Conservation (phyloP, 1,139 yeast species). For the Suhomyces bolitotheri region DNA sequence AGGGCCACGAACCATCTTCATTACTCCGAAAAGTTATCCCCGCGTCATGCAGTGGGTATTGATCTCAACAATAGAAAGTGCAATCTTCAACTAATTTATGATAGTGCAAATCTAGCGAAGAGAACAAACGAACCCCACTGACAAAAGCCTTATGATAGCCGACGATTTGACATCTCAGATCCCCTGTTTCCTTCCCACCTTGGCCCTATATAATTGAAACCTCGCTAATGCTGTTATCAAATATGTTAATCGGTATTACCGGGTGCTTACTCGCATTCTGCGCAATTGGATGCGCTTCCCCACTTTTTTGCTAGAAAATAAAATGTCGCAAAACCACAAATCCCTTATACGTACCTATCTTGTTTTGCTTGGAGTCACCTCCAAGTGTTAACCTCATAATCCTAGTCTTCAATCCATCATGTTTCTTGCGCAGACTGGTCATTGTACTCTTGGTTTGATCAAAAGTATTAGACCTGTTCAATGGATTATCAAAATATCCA, state of each 20-base stretch:
- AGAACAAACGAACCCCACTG: too few species aligned
- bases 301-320: slow-evolving; percentile 9
- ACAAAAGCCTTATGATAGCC: too few species aligned
- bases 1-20: slow-evolving; percentile 1
- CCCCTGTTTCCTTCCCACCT: too few species aligned
- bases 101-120: too few species aligned
- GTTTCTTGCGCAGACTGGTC: slow-evolving; percentile 24
- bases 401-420: slow-evolving; percentile 22
- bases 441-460: slow-evolving; percentile 44
- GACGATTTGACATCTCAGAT: too few species aligned
- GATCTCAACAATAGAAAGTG: slow-evolving; percentile 8
- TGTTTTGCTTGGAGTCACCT: slow-evolving; percentile 6
- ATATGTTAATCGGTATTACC: too few species aligned
- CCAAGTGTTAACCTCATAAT: slow-evolving; percentile 15
- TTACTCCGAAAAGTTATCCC: slow-evolving; percentile 1
- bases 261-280: background rate
- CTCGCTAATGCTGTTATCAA: too few species aligned
- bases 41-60: slow-evolving; percentile 7
- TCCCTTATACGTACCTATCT: slow-evolving; percentile 40
- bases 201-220: too few species aligned
- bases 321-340: slow-evolving; percentile 8
- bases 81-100: too few species aligned
- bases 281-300: slow-evolving; percentile 1
- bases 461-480: slow-evolving; percentile 27
- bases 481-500: slow-evolving; percentile 10